Evolutionary conservation across 2,329 filamentous ascomycete species (phyloP).

Genomic region (Colletotrichum gloeosporioides): DNA sequence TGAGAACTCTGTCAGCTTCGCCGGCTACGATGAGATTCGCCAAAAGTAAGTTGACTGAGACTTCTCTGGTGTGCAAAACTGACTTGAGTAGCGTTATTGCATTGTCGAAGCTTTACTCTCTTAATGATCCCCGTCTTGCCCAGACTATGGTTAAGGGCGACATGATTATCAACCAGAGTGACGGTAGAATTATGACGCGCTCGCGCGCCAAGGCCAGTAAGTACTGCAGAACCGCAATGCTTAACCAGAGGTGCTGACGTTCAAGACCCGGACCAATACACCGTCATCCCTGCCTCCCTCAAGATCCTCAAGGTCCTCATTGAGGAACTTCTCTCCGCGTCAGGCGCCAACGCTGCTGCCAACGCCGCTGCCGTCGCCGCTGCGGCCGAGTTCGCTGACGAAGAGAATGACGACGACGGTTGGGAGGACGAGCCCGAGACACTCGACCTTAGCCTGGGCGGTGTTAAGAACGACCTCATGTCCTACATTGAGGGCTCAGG

Average conservation of each 20-base stretch:
- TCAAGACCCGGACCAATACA: constrained; percentile 85
- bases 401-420: constrained; percentile 77
- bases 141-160: constrained; percentile 91
- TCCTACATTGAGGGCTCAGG: constrained; percentile 67
- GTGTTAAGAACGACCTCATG: constrained; percentile 81
- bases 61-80: neutral
- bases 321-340: constrained; percentile 85
- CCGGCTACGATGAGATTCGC: constrained; percentile 96
- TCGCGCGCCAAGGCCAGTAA: constrained; percentile 85
- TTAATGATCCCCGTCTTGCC: constrained; percentile 81
- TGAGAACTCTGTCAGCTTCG: constrained; percentile 95
- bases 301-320: constrained; percentile 97
- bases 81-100: constrained; percentile 76
- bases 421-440: constrained; percentile 88
- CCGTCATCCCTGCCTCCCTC: constrained; percentile 82
- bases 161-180: constrained; percentile 75
- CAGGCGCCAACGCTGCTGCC: constrained; percentile 66
- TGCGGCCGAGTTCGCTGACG: constrained; percentile 57
- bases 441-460: constrained; percentile 75
- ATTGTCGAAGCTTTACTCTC: constrained; percentile 85
- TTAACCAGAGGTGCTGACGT: constrained; percentile 29
- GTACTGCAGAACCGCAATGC: constrained; percentile 24
- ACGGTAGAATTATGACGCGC: constrained; percentile 86
- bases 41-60: constrained; percentile 74
- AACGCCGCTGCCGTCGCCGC: constrained; percentile 66